Conservation (phyloP, 805 yeast species). For the Yamadazyma endophytica region DNA sequence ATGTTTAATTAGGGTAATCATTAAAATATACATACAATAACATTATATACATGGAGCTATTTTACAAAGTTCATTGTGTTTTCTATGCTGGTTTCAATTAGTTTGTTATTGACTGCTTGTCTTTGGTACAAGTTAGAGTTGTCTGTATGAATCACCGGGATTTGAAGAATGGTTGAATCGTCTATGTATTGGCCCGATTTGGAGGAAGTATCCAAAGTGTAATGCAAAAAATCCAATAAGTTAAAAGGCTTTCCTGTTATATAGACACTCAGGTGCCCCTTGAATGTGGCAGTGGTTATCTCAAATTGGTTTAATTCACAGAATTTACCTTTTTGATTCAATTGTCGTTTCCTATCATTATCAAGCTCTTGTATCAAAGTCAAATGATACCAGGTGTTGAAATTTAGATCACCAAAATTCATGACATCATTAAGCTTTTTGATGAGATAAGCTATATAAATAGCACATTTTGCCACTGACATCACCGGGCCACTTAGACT, state of each 20-base stretch:
- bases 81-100: slow-evolving; percentile 5
- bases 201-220: slow-evolving; percentile 3
- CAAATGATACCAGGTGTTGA: slow-evolving; percentile 3
- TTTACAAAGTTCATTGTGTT: background rate
- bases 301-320: slow-evolving; percentile 3
- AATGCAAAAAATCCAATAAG: slow-evolving; percentile 13
- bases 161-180: slow-evolving; percentile 11
- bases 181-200: slow-evolving; percentile 10
- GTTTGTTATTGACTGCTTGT: slow-evolving; percentile 11
- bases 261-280: slow-evolving; percentile 8
- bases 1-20: slow-evolving; percentile 6
- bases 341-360: slow-evolving; percentile 7
- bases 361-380: slow-evolving; percentile 1
- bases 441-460: slow-evolving; percentile 23
- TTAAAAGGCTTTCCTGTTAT: slow-evolving; percentile 18
- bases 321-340: slow-evolving; percentile 9
- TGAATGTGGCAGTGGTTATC: slow-evolving; percentile 4
- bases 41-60: background rate
- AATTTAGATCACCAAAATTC: too few species aligned
- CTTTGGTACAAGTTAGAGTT: slow-evolving; percentile 15
- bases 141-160: slow-evolving; percentile 12
- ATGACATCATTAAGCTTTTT: slow-evolving; percentile 24
- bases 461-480: slow-evolving; percentile 18
- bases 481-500: slow-evolving; percentile 23
- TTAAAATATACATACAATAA: background rate